A percentile compares a stretch with the other conserved stretches of the same genome.
Conservation (phyloP, 78 protist genomes). For the Guillardia theta region DNA sequence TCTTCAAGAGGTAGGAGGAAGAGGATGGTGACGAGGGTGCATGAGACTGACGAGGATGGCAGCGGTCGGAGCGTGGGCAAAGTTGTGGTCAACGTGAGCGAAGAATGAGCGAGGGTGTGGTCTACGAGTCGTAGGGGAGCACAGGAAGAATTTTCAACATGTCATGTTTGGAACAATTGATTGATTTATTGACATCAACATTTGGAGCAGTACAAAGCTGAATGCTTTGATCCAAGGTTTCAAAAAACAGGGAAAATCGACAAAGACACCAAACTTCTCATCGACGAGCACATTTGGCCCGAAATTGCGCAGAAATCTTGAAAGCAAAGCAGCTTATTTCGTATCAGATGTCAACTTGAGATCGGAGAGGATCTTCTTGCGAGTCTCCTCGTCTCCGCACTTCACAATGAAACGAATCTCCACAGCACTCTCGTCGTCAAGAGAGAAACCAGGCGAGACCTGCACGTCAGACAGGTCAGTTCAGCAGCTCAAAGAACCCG, state of each 20-base stretch:
- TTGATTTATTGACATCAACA: too few relatives aligned
- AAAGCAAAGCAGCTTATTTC: too few relatives aligned
- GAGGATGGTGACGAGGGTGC: neutral
- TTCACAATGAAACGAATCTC: neutral
- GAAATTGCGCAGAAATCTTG: too few relatives aligned
- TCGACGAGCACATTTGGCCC: too few relatives aligned
- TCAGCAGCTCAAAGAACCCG: neutral
- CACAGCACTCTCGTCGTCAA: neutral
- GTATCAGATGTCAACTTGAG: neutral
- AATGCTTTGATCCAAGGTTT: too few relatives aligned
- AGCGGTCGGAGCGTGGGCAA: slow-evolving; percentile 9
- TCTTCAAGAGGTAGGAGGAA: neutral
- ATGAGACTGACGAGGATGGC: neutral
- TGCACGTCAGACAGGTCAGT: neutral
- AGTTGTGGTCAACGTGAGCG: neutral
- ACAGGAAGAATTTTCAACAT: too few relatives aligned
- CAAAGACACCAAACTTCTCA: too few relatives aligned
- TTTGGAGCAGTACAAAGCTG: too few relatives aligned
- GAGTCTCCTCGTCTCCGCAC: neutral
- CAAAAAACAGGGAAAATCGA: too few relatives aligned
- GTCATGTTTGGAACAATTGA: too few relatives aligned
- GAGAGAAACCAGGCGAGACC: neutral
- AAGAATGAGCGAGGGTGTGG: too few relatives aligned
- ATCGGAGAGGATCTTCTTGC: neutral
- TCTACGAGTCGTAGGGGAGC: too few relatives aligned